phyloP scores from a whole-genome alignment of 2,329 filamentous ascomycete genomes.

The Bertia moriformis region DNA sequence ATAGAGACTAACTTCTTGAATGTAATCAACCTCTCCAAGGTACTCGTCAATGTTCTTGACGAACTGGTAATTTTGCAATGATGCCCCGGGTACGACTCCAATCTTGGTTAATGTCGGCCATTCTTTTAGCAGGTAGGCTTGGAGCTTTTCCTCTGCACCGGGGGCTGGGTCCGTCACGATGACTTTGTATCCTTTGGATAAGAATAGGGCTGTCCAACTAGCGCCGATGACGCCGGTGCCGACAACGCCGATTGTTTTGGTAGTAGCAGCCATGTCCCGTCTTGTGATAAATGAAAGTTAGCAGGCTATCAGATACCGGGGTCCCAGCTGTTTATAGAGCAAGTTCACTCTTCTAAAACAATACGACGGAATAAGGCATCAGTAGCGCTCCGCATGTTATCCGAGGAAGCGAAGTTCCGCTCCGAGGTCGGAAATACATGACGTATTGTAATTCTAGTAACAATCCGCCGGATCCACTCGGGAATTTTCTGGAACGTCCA shows the following conservation, averaged over 20 bases:
- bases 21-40: constrained; percentile 12
- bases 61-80: constrained; percentile 3
- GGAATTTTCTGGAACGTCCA: too few relatives aligned
- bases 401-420: too few relatives aligned
- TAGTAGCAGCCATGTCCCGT: constrained; percentile 3
- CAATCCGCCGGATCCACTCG: too few relatives aligned
- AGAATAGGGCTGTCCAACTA: constrained; percentile 21
- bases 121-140: constrained; percentile 3
- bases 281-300: constrained; percentile 1
- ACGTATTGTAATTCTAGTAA: too few relatives aligned
- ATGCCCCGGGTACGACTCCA: constrained; percentile 3
- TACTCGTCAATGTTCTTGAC: constrained; percentile 4
- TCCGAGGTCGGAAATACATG: too few relatives aligned
- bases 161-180: constrained; percentile 22
- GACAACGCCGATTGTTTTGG: constrained; percentile 13
- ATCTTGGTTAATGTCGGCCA: constrained; percentile 4
- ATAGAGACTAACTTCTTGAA: constrained; percentile 14
- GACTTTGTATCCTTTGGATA: constrained; percentile 16
- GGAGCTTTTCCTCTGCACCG: constrained; percentile 14
- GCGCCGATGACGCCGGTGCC: constrained; percentile 17
- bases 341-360: too few relatives aligned
- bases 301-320: constrained; percentile 2
- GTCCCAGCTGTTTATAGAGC: constrained; percentile 1
- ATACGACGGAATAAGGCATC: too few relatives aligned
- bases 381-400: too few relatives aligned